A percentile compares a stretch with the other conserved stretches of the same genome.
Evolutionary conservation across 2,329 filamentous ascomycete genomes (phyloP).

Genomic region (Fusarium udum): DNA sequence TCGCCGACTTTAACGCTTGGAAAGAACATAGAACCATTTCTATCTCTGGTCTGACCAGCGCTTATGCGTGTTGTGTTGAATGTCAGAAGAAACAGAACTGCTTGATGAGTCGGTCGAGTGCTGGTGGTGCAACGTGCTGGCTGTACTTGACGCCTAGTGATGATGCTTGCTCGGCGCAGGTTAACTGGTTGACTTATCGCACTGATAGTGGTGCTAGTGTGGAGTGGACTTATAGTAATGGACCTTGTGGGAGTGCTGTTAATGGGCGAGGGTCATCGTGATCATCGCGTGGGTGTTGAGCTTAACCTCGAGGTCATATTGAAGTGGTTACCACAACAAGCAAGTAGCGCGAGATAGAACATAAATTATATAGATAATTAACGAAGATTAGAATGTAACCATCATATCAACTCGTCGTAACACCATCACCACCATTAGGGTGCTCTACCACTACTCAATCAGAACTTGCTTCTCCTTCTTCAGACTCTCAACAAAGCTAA

Average conservation of each 20-base stretch:
- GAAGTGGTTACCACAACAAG: background rate
- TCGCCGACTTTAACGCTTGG: background rate
- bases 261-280: background rate
- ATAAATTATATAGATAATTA: background rate
- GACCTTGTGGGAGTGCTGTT: background rate
- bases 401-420: too few species aligned
- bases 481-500: slow-evolving; percentile 64
- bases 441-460: slow-evolving; percentile 34
- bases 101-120: background rate
- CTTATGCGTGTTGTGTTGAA: background rate
- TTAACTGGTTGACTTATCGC: background rate
- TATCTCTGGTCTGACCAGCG: background rate
- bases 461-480: slow-evolving; percentile 73
- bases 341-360: background rate
- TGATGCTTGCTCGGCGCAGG: background rate
- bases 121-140: background rate
- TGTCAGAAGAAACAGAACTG: background rate
- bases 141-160: background rate
- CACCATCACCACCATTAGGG: fast-evolving
- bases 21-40: too few species aligned
- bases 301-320: fast-evolving
- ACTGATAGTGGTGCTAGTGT: background rate
- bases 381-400: background rate
- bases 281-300: background rate
- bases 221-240: background rate